Conservation (phyloP, 2,329 filamentous ascomycete genomes). For the Tolypocladium guangdongense region DNA sequence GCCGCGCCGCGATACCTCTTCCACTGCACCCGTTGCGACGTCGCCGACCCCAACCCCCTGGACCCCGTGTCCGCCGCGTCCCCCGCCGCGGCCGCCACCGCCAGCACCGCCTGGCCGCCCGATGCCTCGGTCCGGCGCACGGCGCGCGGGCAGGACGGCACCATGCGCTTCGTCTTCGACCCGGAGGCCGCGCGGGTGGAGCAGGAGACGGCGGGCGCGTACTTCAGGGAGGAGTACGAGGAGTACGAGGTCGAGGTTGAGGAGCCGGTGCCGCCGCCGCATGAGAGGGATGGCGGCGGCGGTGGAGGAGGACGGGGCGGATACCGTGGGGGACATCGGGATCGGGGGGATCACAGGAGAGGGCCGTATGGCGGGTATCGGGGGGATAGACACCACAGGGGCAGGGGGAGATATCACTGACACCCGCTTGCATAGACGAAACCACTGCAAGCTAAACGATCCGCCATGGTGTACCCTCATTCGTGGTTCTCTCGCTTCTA, state of each 20-base stretch:
- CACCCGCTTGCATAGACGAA: background rate
- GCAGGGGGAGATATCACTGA: conserved; percentile 21
- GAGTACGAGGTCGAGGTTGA: conserved; percentile 73
- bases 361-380: conserved; percentile 23
- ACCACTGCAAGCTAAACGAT: background rate
- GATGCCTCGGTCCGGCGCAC: conserved; percentile 19
- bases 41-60: conserved; percentile 21
- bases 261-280: conserved; percentile 34
- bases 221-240: conserved; percentile 64
- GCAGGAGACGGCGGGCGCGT: conserved; percentile 52
- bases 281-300: conserved; percentile 7
- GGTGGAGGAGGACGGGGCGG: conserved; percentile 13
- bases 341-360: conserved; percentile 20
- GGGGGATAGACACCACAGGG: conserved; percentile 22
- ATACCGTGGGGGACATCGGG: conserved; percentile 13
- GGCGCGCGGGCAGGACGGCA: conserved; percentile 50
- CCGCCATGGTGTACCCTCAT: background rate
- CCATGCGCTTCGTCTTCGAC: conserved; percentile 83
- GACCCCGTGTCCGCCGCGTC: conserved; percentile 15
- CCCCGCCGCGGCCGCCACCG: conserved; percentile 18
- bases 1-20: conserved; percentile 54
- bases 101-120: conserved; percentile 28
- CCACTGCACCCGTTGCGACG: conserved; percentile 42
- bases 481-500: no score
- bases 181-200: conserved; percentile 64